Base-by-base conservation (phyloP, 768 basidiomycete species). In the Mycena rebaudengoi region DNA sequence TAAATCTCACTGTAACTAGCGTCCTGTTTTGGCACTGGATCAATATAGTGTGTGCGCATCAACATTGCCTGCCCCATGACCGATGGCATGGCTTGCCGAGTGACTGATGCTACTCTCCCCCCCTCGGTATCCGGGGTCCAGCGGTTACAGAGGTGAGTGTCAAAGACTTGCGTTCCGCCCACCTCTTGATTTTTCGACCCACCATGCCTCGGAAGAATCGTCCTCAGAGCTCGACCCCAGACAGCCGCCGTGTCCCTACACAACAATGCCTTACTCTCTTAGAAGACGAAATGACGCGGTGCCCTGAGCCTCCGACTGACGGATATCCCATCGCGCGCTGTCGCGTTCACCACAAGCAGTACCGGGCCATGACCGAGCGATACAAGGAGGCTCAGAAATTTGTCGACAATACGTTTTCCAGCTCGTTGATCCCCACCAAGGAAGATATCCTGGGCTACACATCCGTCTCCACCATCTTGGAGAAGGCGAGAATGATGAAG, bases 311-410 rank as follows among this genome's bases (percentile, higher is more conserved):
- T n/a, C 66, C 71, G 5, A 72, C 66, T 12, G 61, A 74, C 26
- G 73, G 71, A 14, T n/a, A 58, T 39, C 66, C 66, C 0, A 20
- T 43, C 26, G 54, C 64, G 0, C 70, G 74, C 20, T 76, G 75
- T 55, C 45, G 49, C 2, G 64, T 66, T 3, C 75, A 76, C 44
- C 71, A 74, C 23, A 59, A 49, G 12, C 74, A 76, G 52, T 74
- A 72, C 49, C 45, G 62, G 5, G 66, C 40, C 18, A 52, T 76
- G 67, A 70, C 55, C 43, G 64, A 60, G 39, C 64, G 64, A 20
- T 77, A 76, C 65, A 75, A 74, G 52, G 66, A 68, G 5, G 76
- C 75, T 6, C 68, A 73, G 5, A 56, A 68, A 30, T 44, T 68
- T 18, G 73, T 76, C 2, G 74, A 77, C 35, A 28, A 64, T 0